phyloP scores from a whole-genome alignment of 139 green algal genomes.

The Chlorella sp. region DNA sequence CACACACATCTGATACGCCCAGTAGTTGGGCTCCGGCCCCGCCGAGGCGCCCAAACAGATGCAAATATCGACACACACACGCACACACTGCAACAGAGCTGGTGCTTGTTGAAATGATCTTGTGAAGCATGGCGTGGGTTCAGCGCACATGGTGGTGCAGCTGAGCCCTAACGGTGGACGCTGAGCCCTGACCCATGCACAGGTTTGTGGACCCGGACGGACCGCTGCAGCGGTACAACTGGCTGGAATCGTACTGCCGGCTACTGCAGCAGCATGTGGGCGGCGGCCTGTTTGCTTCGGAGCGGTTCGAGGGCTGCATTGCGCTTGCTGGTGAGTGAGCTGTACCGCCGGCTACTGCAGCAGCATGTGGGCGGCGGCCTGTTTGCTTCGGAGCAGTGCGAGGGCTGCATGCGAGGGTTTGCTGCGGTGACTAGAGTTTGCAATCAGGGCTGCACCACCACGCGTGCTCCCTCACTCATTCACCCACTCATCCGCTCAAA shows the following conservation, averaged over 20 bases:
- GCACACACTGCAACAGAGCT: no score
- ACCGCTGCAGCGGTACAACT: constrained; percentile 38
- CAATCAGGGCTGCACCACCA: no score
- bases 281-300: constrained; percentile 8
- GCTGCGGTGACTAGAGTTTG: no score
- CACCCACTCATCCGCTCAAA: no score
- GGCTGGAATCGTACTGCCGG: constrained; percentile 37
- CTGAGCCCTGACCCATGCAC: not conserved
- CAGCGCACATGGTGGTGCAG: no score
- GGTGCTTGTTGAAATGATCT: no score
- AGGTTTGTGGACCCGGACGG: constrained; percentile 28
- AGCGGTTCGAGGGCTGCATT: constrained; percentile 33
- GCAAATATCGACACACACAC: no score
- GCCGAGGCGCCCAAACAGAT: no score
- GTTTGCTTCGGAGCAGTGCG: constrained; percentile 22
- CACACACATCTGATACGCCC: no score
- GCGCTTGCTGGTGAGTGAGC: constrained; percentile 32
- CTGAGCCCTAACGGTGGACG: not conserved
- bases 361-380: constrained; percentile 17
- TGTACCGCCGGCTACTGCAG: constrained; percentile 35
- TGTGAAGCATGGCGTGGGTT: no score
- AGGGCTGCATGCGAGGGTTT: constrained; percentile 35
- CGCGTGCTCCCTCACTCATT: no score
- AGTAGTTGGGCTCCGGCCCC: no score
- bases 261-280: constrained; percentile 34